Conservation (phyloP, 192 early-diverging fungal genomes). For the Umbelopsis ramanniana region DNA sequence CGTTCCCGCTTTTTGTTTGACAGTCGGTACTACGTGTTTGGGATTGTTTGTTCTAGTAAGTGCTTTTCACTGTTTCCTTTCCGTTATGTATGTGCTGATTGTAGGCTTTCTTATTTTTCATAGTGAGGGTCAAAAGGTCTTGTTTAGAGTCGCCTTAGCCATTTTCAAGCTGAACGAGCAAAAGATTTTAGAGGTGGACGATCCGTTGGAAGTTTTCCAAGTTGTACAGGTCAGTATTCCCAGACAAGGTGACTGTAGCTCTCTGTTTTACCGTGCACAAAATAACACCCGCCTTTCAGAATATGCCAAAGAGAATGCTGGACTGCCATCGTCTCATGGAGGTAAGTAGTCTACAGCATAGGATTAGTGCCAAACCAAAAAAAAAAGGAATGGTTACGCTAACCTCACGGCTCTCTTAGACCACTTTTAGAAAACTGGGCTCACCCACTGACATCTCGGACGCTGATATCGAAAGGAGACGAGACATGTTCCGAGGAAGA, state of each 20-base stretch:
- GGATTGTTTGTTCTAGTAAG: constrained; percentile 69
- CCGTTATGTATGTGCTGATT: background rate
- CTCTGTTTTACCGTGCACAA: background rate
- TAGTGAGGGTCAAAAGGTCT: constrained; percentile 64
- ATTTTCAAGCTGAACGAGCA: constrained; percentile 70
- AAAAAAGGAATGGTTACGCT: background rate
- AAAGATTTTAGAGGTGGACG: constrained; percentile 59
- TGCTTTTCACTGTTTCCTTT: background rate
- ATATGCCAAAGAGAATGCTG: constrained; percentile 63
- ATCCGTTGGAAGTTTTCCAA: constrained; percentile 62
- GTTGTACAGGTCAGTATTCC: constrained; percentile 37
- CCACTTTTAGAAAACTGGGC: constrained; percentile 34
- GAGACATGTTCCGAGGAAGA: constrained; percentile 38
- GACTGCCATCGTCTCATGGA: constrained; percentile 70
- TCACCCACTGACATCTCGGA: constrained; percentile 31
- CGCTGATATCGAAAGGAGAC: constrained; percentile 36
- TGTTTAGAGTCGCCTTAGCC: constrained; percentile 73
- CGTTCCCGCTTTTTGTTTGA: background rate
- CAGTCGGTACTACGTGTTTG: constrained; percentile 66
- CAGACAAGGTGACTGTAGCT: background rate
- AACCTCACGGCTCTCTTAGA: constrained; percentile 14
- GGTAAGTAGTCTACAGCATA: constrained; percentile 22
- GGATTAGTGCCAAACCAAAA: background rate
- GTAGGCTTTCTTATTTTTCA: background rate
- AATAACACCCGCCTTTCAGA: constrained; percentile 29